phyloP scores from a whole-genome alignment of 768 basidiomycete genomes.

The Rhodocollybia butyracea region DNA sequence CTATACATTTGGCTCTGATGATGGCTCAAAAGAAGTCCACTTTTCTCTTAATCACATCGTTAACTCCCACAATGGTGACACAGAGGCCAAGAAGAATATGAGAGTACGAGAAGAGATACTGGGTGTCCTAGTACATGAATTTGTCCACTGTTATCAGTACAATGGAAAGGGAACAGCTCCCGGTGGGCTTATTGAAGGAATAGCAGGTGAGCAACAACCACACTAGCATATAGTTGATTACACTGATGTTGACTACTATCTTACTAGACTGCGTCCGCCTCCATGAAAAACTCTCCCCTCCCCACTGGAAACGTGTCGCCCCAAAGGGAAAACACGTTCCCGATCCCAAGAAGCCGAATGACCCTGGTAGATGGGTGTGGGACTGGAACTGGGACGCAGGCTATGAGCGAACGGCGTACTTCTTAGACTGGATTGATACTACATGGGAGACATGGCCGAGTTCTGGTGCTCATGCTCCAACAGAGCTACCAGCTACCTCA shows the following conservation, averaged over 20 bases:
- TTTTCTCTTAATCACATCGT: constrained; percentile 66
- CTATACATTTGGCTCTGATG: constrained; percentile 50
- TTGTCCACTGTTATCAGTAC: constrained; percentile 79
- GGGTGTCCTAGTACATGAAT: constrained; percentile 72
- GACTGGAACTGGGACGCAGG: constrained; percentile 67
- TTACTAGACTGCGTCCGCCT: constrained; percentile 67
- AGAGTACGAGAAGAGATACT: constrained; percentile 57
- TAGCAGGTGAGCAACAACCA: constrained; percentile 69
- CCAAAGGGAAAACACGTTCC: constrained; percentile 4
- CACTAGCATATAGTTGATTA: not conserved
- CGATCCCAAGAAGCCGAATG: not conserved
- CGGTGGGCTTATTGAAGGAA: constrained; percentile 72
- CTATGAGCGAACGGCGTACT: constrained; percentile 71
- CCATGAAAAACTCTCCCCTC: constrained; percentile 53
- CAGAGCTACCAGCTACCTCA: not conserved
- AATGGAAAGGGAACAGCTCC: constrained; percentile 59
- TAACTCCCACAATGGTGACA: constrained; percentile 34
- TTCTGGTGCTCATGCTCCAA: not conserved
- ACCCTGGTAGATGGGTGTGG: constrained; percentile 15
- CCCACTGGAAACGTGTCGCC: constrained; percentile 59
- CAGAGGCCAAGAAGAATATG: constrained; percentile 44
- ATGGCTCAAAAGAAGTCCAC: constrained; percentile 64
- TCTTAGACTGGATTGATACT: constrained; percentile 59
- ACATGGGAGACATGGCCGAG: not conserved
- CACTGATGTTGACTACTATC: not conserved